phyloP scores from a whole-genome alignment of 2,329 filamentous ascomycete genomes.

The Xylariaceae sp. region DNA sequence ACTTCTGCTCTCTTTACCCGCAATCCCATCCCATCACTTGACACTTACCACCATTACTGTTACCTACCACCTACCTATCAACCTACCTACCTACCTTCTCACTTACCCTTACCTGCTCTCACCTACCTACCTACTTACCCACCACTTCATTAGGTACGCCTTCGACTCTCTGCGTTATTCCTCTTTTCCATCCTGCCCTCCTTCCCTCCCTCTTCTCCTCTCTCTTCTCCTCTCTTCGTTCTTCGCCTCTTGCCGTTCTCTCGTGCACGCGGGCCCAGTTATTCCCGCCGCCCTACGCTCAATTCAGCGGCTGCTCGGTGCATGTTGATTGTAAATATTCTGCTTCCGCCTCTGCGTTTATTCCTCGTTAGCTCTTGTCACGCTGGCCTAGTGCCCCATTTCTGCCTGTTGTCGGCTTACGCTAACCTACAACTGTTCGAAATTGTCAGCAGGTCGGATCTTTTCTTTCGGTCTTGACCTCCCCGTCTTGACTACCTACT shows the following conservation, averaged over 20 bases:
- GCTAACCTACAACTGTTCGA: slow-evolving; percentile 23
- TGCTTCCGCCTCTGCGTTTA: slow-evolving; percentile 9
- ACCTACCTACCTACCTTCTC: neutral
- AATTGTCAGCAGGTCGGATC: slow-evolving; percentile 17
- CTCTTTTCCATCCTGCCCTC: slow-evolving; percentile 2
- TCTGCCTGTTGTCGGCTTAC: slow-evolving; percentile 5
- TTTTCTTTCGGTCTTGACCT: slow-evolving; percentile 13
- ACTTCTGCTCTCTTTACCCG: slow-evolving; percentile 22
- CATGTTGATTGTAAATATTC: slow-evolving; percentile 12
- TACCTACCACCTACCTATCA: slow-evolving; percentile 1
- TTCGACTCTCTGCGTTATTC: slow-evolving; percentile 3
- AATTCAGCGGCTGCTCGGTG: slow-evolving; percentile 1
- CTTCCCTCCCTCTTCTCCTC: slow-evolving; percentile 2
- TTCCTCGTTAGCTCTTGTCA: slow-evolving; percentile 4
- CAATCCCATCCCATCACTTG: slow-evolving; percentile 2
- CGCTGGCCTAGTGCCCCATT: slow-evolving; percentile 1
- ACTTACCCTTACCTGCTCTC: neutral
- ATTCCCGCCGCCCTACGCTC: neutral
- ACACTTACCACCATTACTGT: slow-evolving; percentile 14
- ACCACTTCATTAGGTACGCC: slow-evolving; percentile 5
- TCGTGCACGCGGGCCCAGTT: neutral
- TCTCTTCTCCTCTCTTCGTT: slow-evolving; percentile 4
- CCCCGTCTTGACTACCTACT: slow-evolving; percentile 3
- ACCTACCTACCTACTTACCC: neutral
- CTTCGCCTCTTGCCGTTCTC: neutral